These are phyloP conservation scores for Talaromyces verruculosus DNA, from an alignment of 2,329 filamentous ascomycete genomes.

Conservation along the genomic window DNA sequence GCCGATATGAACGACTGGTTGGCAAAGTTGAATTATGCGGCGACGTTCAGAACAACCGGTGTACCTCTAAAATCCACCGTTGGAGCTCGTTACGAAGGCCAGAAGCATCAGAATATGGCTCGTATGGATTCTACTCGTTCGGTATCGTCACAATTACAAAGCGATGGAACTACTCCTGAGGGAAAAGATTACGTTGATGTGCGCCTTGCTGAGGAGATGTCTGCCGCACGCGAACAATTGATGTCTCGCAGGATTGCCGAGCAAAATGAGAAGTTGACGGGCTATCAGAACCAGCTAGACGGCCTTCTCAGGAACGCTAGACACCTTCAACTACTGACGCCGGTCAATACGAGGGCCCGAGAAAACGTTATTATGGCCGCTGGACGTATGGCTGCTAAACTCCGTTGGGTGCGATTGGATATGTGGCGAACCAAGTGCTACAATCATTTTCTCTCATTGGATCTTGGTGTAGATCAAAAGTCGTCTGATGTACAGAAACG, in stretches of 20 bases:
- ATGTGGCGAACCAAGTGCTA: constrained; percentile 92
- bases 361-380: constrained; percentile 84
- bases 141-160: constrained; percentile 64
- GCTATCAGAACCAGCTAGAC: constrained; percentile 75
- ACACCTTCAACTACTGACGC: constrained; percentile 83
- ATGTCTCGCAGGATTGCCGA: constrained; percentile 83
- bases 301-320: constrained; percentile 82
- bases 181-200: constrained; percentile 60
- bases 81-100: constrained; percentile 80
- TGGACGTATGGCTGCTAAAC: constrained; percentile 76
- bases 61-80: constrained; percentile 87
- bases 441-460: constrained; percentile 79
- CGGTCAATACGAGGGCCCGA: constrained; percentile 84
- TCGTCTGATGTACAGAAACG: constrained; percentile 15
- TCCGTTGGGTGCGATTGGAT: constrained; percentile 92
- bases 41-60: constrained; percentile 87
- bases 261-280: constrained; percentile 73
- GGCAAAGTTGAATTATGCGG: constrained; percentile 92
- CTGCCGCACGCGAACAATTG: constrained; percentile 75
- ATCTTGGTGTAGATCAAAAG: constrained; percentile 73
- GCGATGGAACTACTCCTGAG: constrained; percentile 52
- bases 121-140: constrained; percentile 63
- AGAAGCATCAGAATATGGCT: constrained; percentile 57
- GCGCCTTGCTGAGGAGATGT: constrained; percentile 82
- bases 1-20: constrained; percentile 95